Evolutionary conservation across 495 filamentous ascomycete genomes (phyloP).

Genomic region (Xylaria cubensis): DNA sequence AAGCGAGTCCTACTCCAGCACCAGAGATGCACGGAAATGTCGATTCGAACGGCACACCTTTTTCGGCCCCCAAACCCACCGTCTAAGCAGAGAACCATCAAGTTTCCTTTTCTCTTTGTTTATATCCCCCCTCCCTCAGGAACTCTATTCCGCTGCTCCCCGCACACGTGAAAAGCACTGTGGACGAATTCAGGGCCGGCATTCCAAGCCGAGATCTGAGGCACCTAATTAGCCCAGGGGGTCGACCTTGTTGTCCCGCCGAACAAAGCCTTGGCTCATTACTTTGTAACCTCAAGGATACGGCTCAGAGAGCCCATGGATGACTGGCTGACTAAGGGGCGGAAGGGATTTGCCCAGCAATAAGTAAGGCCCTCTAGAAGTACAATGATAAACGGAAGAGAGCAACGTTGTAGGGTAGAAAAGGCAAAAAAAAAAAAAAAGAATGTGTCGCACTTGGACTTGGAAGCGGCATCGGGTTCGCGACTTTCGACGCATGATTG

Average conservation of each 20-base stretch:
- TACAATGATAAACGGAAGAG: not conserved
- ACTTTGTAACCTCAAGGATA: not conserved
- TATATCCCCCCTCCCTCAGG: not conserved
- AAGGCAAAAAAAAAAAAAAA: constrained; percentile 6
- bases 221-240: constrained; percentile 16
- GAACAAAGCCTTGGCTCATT: not conserved
- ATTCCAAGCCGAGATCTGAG: not conserved
- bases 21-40: not conserved
- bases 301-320: not conserved
- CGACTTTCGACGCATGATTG: constrained; percentile 17
- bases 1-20: not conserved
- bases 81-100: not conserved
- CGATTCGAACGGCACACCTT: not conserved
- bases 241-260: not conserved
- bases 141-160: not conserved
- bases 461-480: constrained; percentile 9
- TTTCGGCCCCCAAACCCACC: constrained; percentile 23
- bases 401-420: not conserved
- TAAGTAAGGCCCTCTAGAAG: not conserved
- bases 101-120: not conserved
- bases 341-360: not conserved
- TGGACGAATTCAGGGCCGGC: not conserved
- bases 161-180: constrained; percentile 1
- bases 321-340: not conserved
- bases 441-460: not conserved